Evolutionary conservation across 805 yeast species (phyloP), one percentile per base, ranked within the genome.

Genomic region (Hanseniaspora jakobsenii): DNA sequence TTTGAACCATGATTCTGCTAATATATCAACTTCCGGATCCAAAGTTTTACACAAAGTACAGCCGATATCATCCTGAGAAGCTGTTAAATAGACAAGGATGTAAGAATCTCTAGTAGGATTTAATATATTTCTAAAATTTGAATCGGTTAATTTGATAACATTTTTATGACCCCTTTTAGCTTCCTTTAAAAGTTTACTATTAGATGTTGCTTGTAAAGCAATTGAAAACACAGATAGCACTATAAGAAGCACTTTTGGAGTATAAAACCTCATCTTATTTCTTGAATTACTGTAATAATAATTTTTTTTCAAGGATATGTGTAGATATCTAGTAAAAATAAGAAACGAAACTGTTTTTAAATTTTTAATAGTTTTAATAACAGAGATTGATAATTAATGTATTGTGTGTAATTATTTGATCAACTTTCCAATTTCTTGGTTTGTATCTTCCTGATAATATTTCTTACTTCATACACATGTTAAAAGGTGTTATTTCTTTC

Each of bases 1-100:
- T 30, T 67, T 56, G 46, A 63, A 56, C 78, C 80, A 82, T 19
- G 87, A 77, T 38, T 65, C 54, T 6, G 83, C 93, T 32, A 85
- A 61, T 34, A 62, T 56, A 14, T 71, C 71, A 54, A 61, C 82
- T 34, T 71, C 72, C 2, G 95, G 94, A 21, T 70, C 75, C 53
- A 81, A 71, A 34, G 77, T 75, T 8, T 64, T 53, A 69, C 98
- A 91, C 41, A 82, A 66, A 1, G 66, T 65, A 65, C 98, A 91
- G 10, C 82, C 83, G 55, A 87, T 72, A 49, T 74, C 73, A 1
- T 84, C 69, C 38, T 77, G 70, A 8, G 78, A 72, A 2, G 96
- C 85, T 0, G 95, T 81, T 49, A 89, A 63, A 46, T 79, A 68
- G 10, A 81, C 68, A n/a, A 82, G 56, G 30, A 80, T 70, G 59